These are phyloP conservation scores for Kluyveromyces sp. DNA, from an alignment of 1,139 yeast genomes.

Conservation along the genomic window DNA sequence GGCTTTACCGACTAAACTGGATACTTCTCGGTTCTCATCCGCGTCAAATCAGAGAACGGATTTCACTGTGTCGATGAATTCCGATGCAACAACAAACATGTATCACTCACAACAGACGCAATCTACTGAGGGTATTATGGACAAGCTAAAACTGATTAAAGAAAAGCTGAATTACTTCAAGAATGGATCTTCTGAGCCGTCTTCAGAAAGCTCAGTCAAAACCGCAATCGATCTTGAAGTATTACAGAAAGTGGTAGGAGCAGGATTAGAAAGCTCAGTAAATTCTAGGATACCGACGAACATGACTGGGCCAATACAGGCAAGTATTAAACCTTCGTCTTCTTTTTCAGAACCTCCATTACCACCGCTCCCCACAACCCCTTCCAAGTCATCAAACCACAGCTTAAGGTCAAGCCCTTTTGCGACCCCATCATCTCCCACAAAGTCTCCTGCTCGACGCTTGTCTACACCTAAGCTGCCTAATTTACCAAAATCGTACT, in stretches of 20 bases:
- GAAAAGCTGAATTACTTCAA: slow-evolving; percentile 32
- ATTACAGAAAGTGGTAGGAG: slow-evolving; percentile 33
- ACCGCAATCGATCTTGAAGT: slow-evolving; percentile 30
- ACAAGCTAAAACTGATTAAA: slow-evolving; percentile 30
- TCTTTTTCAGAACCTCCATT: slow-evolving; percentile 19
- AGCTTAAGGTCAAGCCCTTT: background rate
- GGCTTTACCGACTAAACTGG: slow-evolving; percentile 2
- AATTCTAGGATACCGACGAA: slow-evolving; percentile 3
- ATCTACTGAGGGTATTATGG: slow-evolving; percentile 28
- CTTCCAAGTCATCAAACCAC: slow-evolving; percentile 6
- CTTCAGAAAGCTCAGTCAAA: slow-evolving; percentile 11
- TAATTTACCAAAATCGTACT: slow-evolving; percentile 17
- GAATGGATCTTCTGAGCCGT: slow-evolving; percentile 16
- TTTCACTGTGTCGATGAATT: slow-evolving; percentile 23
- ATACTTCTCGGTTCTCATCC: background rate
- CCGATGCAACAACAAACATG: slow-evolving; percentile 19
- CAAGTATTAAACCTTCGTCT: slow-evolving; percentile 1
- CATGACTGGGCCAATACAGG: background rate
- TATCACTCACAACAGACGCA: slow-evolving; percentile 13
- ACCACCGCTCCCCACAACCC: slow-evolving; percentile 24
- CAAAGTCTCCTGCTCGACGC: background rate
- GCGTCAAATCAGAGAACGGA: slow-evolving; percentile 9
- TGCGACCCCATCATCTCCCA: background rate
- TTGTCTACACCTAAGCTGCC: slow-evolving; percentile 20
- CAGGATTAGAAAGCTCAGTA: slow-evolving; percentile 12